Conservation (phyloP, 345 rosid genomes). For the Aquilaria sinensis region DNA sequence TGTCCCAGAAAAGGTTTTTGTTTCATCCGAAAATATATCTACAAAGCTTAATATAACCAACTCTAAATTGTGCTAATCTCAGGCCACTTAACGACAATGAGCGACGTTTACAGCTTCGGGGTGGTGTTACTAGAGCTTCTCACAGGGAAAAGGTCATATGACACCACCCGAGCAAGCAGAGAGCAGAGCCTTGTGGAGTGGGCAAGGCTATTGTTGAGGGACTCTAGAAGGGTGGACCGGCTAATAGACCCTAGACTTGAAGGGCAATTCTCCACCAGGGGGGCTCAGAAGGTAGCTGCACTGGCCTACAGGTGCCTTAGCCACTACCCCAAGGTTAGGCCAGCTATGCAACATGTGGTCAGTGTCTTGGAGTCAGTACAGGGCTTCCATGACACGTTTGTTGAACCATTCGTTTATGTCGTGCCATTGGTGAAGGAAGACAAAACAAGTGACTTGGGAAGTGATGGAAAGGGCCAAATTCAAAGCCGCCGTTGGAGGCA, state of each 20-base stretch:
- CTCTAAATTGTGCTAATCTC: conserved; percentile 13
- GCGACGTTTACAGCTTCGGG: conserved; percentile 74
- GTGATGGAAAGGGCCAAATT: conserved; percentile 11
- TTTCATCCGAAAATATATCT: not conserved
- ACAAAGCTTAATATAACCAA: not conserved
- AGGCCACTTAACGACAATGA: conserved; percentile 78
- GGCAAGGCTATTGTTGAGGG: conserved; percentile 53
- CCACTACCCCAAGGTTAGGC: conserved; percentile 58
- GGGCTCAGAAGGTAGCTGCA: conserved; percentile 47
- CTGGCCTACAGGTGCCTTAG: conserved; percentile 59
- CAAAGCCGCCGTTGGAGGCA: conserved; percentile 12
- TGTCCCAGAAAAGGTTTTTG: not conserved
- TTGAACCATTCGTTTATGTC: conserved; percentile 39
- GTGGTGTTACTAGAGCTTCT: conserved; percentile 63
- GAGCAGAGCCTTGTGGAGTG: conserved; percentile 60
- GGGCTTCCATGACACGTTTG: conserved; percentile 31
- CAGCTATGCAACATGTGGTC: conserved; percentile 59
- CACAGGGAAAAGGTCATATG: conserved; percentile 54
- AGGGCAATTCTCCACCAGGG: conserved; percentile 44
- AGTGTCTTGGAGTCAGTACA: conserved; percentile 51
- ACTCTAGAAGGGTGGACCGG: conserved; percentile 40
- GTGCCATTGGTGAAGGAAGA: conserved; percentile 22
- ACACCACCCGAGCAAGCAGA: conserved; percentile 36
- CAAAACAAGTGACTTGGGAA: conserved; percentile 9
- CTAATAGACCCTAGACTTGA: conserved; percentile 60